Conservation (phyloP, 1,139 yeast genomes). For the Taphrina communis region DNA sequence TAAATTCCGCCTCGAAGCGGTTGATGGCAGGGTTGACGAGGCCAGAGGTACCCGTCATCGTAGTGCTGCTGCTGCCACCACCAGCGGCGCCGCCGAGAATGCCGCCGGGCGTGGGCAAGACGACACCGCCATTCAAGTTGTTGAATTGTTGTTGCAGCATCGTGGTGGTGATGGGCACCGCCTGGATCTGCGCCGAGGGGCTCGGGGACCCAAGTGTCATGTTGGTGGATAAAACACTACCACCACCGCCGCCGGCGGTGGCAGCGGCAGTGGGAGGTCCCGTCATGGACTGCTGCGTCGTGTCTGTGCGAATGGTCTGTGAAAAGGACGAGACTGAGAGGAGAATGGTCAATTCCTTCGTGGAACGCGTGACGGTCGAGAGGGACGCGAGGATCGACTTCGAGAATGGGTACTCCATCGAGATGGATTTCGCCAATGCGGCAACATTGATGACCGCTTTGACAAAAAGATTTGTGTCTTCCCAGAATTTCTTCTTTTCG, state of each 20-base stretch:
- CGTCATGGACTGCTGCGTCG: conserved; percentile 5
- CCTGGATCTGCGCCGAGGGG: conserved; percentile 40
- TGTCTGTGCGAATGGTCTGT: conserved; percentile 17
- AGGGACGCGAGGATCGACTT: conserved; percentile 42
- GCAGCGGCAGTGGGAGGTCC: conserved; percentile 9
- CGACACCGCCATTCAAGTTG: conserved; percentile 1
- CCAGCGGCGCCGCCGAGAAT: too few species aligned
- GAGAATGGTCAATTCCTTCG: conserved; percentile 44
- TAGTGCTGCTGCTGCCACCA: neutral
- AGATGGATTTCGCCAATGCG: conserved; percentile 42
- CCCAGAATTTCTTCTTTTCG: conserved; percentile 77
- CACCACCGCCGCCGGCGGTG: too few species aligned
- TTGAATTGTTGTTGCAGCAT: conserved; percentile 21
- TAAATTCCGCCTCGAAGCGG: conserved; percentile 21
- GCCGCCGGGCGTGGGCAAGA: neutral
- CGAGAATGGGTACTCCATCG: conserved; percentile 43
- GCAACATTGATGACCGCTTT: conserved; percentile 55
- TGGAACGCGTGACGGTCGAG: conserved; percentile 44
- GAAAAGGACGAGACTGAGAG: conserved; percentile 44
- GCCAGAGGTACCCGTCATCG: conserved; percentile 19
- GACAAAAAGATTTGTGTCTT: conserved; percentile 79
- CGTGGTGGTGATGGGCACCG: conserved; percentile 24
- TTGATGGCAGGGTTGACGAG: conserved; percentile 12
- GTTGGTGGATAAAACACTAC: neutral
- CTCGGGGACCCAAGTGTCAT: conserved; percentile 22